Evolutionary conservation across 495 filamentous ascomycete genomes (phyloP).

Genomic region (Xylaria intraflava): DNA sequence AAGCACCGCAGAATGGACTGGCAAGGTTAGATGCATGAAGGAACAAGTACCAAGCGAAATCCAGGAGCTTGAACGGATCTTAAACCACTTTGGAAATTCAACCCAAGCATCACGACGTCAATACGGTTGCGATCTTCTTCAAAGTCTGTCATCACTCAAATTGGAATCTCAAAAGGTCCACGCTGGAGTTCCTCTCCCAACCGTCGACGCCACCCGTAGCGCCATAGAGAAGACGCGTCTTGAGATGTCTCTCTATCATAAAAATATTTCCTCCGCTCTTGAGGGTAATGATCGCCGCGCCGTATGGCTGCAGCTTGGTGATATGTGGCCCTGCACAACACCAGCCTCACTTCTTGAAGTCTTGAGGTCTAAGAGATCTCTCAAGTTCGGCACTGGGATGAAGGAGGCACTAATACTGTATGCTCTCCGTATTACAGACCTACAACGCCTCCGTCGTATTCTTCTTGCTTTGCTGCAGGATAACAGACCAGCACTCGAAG

Average conservation of each 20-base stretch:
- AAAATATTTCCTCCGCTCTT: slow-evolving; percentile 11
- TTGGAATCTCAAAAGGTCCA: slow-evolving; percentile 1
- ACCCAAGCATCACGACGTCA: slow-evolving; percentile 22
- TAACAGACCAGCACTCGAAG: slow-evolving; percentile 18
- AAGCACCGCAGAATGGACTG: neutral
- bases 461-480: slow-evolving; percentile 19
- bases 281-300: slow-evolving; percentile 24
- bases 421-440: slow-evolving; percentile 33
- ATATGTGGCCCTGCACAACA: slow-evolving; percentile 49
- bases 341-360: slow-evolving; percentile 45
- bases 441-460: slow-evolving; percentile 42
- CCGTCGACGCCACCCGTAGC: neutral
- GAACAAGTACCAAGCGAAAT: neutral
- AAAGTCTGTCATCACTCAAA: slow-evolving; percentile 28
- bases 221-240: neutral
- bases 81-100: slow-evolving; percentile 24
- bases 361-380: slow-evolving; percentile 35
- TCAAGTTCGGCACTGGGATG: slow-evolving; percentile 34
- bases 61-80: slow-evolving; percentile 31
- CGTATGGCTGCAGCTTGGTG: slow-evolving; percentile 42
- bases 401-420: slow-evolving; percentile 39
- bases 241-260: slow-evolving; percentile 5
- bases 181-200: neutral
- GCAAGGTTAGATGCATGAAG: too few relatives aligned
- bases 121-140: slow-evolving; percentile 38